These are phyloP conservation scores for Orobanche coerulescens DNA, from an alignment of 257 asterid species.

Conservation along the genomic window DNA sequence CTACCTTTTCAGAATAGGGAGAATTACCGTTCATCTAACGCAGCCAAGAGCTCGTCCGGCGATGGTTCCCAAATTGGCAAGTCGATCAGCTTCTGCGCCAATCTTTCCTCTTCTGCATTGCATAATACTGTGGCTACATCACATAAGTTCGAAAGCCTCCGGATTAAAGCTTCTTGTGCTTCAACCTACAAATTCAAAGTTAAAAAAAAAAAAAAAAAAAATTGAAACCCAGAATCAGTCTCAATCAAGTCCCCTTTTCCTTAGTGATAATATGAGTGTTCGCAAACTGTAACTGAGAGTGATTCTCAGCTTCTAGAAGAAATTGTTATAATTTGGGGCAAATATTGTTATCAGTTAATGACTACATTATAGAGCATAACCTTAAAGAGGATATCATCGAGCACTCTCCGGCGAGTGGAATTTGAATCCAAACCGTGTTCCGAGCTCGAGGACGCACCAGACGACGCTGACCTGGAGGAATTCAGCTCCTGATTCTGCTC, in stretches of 20 bases:
- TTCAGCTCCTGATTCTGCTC: slow-evolving; percentile 24
- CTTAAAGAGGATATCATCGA: slow-evolving; percentile 60
- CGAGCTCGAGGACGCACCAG: slow-evolving; percentile 26
- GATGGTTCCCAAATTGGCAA: slow-evolving; percentile 65
- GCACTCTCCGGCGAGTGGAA: slow-evolving; percentile 24
- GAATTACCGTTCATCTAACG: slow-evolving; percentile 35
- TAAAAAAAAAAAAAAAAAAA: neutral
- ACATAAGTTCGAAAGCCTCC: slow-evolving; percentile 38
- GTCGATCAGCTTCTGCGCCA: slow-evolving; percentile 37
- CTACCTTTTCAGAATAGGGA: slow-evolving; percentile 12
- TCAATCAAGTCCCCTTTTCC: too few relatives aligned
- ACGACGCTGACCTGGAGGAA: slow-evolving; percentile 25
- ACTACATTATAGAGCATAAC: slow-evolving; percentile 24
- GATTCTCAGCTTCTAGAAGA: too few relatives aligned
- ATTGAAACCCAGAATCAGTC: too few relatives aligned
- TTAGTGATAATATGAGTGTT: too few relatives aligned
- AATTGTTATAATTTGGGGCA: too few relatives aligned
- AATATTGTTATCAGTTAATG: too few relatives aligned
- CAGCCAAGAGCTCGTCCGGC: slow-evolving; percentile 48
- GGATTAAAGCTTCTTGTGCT: slow-evolving; percentile 51
- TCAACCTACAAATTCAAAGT: slow-evolving; percentile 42
- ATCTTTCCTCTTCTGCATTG: slow-evolving; percentile 45
- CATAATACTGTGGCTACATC: slow-evolving; percentile 53
- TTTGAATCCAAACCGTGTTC: slow-evolving; percentile 21
- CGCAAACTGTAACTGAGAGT: too few relatives aligned